Evolutionary conservation across 495 filamentous ascomycete species (phyloP), one percentile per base, ranked within the genome.

Genomic region (Wilcoxina mikolae): DNA sequence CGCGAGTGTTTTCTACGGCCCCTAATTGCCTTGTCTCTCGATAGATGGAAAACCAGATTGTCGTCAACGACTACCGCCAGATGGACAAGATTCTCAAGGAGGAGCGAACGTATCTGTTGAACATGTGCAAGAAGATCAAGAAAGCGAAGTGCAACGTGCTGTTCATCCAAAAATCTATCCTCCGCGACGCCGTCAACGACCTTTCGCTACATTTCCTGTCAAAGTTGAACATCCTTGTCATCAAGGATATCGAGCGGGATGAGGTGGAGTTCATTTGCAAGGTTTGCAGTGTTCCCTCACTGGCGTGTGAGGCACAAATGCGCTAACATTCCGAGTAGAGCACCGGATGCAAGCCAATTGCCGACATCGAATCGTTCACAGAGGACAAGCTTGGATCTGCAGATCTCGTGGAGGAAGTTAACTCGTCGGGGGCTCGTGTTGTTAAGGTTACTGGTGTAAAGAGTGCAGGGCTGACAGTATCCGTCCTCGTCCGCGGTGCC

Each of bases 81-180:
- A 98, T 98, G 91, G 91, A 98, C 71, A 98, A 95, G 76, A 98
- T 98, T 60, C 76, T 98, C 53, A 98, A 98, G 70, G 91, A 98
- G 72, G 91, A 98, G 74, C 86, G 93, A 55, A 87, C 88, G 56
- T 98, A 98, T 70, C 76, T 98, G 55, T 79, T 98, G 42, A 95
- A 95, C 72, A 87, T 98, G 80, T 87, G 88, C 65, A 98, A 98
- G 79, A 98, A 95, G 78, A 98, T 98, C 72, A 94, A 95, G 73
- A 96, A 95, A 76, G 89, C 88, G 61, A 95, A 95, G 72, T 98
- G 91, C 75, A 98, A 98, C 65, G 93, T 98, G 28, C 81, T 98
- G 51, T 76, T 98, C 60, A 95, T 98, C 60, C 91, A 98, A 67
- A 98, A 98, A 71, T 95, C 90, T 17, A 98, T 98, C 60, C 79